phyloP scores from a whole-genome alignment of 306 rosid genomes.

The Geum urbanum region DNA sequence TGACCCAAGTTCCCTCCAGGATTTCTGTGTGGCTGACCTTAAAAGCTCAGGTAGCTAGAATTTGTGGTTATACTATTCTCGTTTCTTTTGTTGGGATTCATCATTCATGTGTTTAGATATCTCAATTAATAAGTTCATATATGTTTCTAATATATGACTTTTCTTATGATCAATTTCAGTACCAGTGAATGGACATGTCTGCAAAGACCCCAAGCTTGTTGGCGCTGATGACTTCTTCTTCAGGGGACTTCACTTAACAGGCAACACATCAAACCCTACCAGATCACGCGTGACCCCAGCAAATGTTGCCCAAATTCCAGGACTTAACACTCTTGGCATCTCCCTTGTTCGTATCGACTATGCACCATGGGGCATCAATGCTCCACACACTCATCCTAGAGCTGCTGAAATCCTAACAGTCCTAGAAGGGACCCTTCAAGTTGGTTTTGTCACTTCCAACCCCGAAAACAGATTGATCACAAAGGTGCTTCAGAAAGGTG shows the following conservation, averaged over 20 bases:
- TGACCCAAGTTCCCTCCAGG: conserved; percentile 12
- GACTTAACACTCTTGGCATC: no score
- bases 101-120: not conserved
- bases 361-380: no score
- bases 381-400: no score
- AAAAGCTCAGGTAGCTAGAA: conserved; percentile 16
- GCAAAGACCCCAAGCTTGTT: conserved; percentile 33
- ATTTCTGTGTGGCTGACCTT: conserved; percentile 10
- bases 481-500: conserved; percentile 26
- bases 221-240: no score
- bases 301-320: no score
- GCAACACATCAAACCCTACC: no score
- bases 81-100: not conserved
- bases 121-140: no score
- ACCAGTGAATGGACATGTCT: conserved; percentile 24
- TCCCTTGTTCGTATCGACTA: no score
- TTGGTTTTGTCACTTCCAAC: conserved; percentile 38
- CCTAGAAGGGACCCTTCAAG: no score
- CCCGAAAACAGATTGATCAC: conserved; percentile 23
- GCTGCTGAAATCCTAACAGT: no score
- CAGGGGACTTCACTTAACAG: no score
- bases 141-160: not conserved
- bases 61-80: not conserved
- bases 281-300: no score
- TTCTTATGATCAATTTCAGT: conserved; percentile 17